Evolutionary conservation across 176 grass and related monocot genomes (phyloP).

Genomic region (Hordeum vulgare): DNA sequence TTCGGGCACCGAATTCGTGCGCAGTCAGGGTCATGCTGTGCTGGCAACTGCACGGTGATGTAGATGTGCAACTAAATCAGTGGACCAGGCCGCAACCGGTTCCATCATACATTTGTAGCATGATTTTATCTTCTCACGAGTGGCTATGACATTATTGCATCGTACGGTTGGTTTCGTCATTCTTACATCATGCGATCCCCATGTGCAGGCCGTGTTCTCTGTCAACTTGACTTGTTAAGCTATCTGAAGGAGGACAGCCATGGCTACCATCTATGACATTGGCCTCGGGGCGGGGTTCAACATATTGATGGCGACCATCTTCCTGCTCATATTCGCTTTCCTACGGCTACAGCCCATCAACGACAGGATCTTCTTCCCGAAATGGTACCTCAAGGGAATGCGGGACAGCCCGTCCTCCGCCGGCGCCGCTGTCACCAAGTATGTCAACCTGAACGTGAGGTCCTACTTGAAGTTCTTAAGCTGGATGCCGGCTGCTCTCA

Average conservation of each 20-base stretch:
- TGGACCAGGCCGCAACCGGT: background rate
- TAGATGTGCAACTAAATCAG: background rate
- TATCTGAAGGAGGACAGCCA: conserved; percentile 17
- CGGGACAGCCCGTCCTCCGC: conserved; percentile 55
- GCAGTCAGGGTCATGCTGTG: background rate
- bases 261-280: conserved; percentile 61
- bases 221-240: background rate
- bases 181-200: background rate
- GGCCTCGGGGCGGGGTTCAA: conserved; percentile 63
- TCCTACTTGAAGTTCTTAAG: conserved; percentile 74
- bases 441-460: conserved; percentile 70
- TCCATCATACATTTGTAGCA: background rate
- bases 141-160: no score
- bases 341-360: conserved; percentile 94
- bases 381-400: conserved; percentile 93
- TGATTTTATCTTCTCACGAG: background rate
- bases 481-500: conserved; percentile 79
- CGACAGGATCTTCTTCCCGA: conserved; percentile 90
- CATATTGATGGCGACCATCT: conserved; percentile 43
- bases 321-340: conserved; percentile 78
- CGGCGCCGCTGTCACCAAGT: conserved; percentile 49
- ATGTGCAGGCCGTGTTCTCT: background rate
- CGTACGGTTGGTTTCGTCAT: background rate
- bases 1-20: background rate
- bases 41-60: background rate